Base-by-base conservation (phyloP, 331 rosid species). In the Rhamnella rubrinervis region DNA sequence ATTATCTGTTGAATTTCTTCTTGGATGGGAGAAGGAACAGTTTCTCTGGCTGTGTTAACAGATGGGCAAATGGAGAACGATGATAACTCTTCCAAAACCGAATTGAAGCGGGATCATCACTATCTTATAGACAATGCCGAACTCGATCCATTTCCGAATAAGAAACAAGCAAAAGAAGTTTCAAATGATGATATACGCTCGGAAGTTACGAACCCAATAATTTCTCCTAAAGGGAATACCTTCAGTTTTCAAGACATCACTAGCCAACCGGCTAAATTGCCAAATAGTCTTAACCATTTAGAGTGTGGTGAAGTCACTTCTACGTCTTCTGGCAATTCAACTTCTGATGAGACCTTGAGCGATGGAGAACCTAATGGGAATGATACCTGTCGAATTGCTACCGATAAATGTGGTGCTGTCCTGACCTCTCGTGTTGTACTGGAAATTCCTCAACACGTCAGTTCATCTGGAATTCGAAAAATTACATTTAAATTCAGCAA, bases 401-500 rank as follows among this genome's bases (percentile, higher is more conserved):
- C 61, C 39, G 67, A 78, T 63, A 47, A 74, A 11, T 61, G 67
- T 46, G 85, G 78, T 35, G 79, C 59, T 25, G 86, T 72, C 19
- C 67, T 73, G 64, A 87, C 81, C 1, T 89, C 99, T 39, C 66
- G 91, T 31, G 81, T 91, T 72, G 99, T 95, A 61, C 46, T 87
- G 72, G 99, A 95, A 80, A 85, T 91, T 26, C 96, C 97, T 1
- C 77, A 91, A 89, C 84, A 85, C 52, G 85, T 69, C 58, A 84
- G 88, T 74, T 77, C 92, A 4, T 75, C 96, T 66, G 99, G 99
- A 55, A 83, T 91, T 61, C 83, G 96, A 19, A 93, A 91, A 73
- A 87, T 95, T 57, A 95, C 97, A 23, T 89, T 95, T 68, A 95
- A 87, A 80, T 83, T 95, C 69, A 91, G 96, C 75, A 95, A 87